Conservation (phyloP, 345 rosid genomes). For the Euphorbia peplus region DNA sequence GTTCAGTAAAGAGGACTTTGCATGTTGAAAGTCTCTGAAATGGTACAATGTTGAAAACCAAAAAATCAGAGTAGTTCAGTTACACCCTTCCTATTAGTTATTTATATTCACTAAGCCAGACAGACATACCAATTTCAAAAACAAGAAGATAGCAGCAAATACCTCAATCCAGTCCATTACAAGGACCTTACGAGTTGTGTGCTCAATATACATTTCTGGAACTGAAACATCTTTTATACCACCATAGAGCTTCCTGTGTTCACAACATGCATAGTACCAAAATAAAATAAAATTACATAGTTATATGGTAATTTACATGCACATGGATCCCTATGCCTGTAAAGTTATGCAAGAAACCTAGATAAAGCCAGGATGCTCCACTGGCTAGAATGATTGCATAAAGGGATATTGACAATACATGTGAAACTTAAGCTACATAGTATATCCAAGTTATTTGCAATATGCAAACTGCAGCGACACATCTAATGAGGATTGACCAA, state of each 20-base stretch:
- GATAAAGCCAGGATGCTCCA: not conserved
- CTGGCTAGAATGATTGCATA: not conserved
- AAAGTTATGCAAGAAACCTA: not conserved
- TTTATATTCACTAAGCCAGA: not conserved
- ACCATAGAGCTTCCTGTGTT: slow-evolving; percentile 71
- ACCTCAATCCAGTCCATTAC: slow-evolving; percentile 99
- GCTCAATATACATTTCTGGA: slow-evolving; percentile 76
- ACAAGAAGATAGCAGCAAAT: slow-evolving; percentile 15
- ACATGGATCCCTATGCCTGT: not conserved
- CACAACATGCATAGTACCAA: slow-evolving; percentile 16
- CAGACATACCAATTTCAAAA: not conserved
- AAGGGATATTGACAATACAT: not conserved
- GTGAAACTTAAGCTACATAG: not conserved
- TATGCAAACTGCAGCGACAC: not conserved
- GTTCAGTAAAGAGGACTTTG: no score
- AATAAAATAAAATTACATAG: no score
- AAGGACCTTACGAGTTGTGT: slow-evolving; percentile 82
- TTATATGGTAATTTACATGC: not conserved
- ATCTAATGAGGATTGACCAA: not conserved
- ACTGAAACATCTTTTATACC: slow-evolving; percentile 69
- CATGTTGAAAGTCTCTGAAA: no score
- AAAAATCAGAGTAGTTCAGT: no score
- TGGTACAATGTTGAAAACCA: no score
- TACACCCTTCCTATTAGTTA: not conserved
- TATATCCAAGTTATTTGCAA: not conserved